Evolutionary conservation across 176 grass and related monocot genomes (phyloP).

Genomic region (Bothriochloa decipiens): DNA sequence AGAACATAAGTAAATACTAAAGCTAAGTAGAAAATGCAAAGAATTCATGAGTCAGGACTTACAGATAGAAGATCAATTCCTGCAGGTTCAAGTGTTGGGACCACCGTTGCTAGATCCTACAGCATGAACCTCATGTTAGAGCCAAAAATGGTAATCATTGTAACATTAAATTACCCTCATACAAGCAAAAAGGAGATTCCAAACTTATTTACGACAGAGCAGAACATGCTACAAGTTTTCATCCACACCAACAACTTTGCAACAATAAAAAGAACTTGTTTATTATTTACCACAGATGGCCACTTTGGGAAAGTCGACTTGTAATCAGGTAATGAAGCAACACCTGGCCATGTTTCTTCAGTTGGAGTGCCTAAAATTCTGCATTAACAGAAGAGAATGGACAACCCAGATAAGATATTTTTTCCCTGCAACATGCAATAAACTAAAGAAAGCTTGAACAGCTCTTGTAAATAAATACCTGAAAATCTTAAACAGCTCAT

Average conservation of each 20-base stretch:
- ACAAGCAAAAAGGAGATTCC: neutral
- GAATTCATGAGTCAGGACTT: constrained; percentile 36
- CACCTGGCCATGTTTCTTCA: constrained; percentile 85
- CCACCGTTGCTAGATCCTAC: constrained; percentile 66
- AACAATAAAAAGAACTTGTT: constrained; percentile 15
- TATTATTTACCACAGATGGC: constrained; percentile 54
- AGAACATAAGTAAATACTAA: constrained; percentile 21
- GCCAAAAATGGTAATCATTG: neutral
- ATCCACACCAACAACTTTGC: neutral
- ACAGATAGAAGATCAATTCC: constrained; percentile 90
- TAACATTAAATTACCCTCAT: neutral
- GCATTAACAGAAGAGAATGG: constrained; percentile 17
- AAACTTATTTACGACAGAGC: neutral
- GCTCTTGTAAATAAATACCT: constrained; percentile 52
- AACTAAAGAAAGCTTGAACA: constrained; percentile 12
- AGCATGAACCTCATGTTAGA: constrained; percentile 38
- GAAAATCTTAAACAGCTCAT: constrained; percentile 96
- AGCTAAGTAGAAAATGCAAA: neutral
- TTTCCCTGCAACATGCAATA: constrained; percentile 25
- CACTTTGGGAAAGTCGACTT: constrained; percentile 89
- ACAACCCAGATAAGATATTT: constrained; percentile 11
- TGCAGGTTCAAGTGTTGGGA: constrained; percentile 63
- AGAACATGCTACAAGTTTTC: neutral
- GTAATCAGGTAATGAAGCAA: constrained; percentile 84
- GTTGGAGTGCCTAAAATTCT: constrained; percentile 85